phyloP scores from a whole-genome alignment of 2,329 filamentous ascomycete genomes.

The Ophiosphaerella narmari region DNA sequence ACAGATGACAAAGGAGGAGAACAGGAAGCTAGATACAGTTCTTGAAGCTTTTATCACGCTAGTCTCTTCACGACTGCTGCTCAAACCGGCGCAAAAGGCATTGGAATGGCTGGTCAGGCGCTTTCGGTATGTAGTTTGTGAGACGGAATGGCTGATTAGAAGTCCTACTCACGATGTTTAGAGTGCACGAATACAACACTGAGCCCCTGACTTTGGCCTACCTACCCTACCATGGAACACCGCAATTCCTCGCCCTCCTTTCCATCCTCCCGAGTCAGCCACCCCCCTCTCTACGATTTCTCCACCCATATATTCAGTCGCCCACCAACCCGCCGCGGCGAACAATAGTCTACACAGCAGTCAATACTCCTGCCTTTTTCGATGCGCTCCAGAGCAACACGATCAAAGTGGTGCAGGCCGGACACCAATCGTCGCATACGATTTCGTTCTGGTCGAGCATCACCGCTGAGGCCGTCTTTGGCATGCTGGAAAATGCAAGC shows the following conservation, averaged over 20 bases:
- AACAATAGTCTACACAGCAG: slow-evolving; percentile 81
- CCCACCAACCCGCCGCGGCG: slow-evolving; percentile 77
- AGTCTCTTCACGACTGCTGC: slow-evolving; percentile 73
- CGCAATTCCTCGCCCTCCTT: slow-evolving; percentile 81
- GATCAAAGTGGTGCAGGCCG: slow-evolving; percentile 70
- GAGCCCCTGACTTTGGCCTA: slow-evolving; percentile 79
- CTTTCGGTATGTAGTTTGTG: slow-evolving; percentile 69
- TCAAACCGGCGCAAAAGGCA: slow-evolving; percentile 87
- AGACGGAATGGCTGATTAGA: slow-evolving; percentile 1
- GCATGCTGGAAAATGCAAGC: slow-evolving; percentile 75
- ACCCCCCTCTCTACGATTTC: slow-evolving; percentile 77
- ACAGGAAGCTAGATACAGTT: slow-evolving; percentile 76
- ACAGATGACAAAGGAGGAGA: slow-evolving; percentile 81
- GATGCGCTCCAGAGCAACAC: slow-evolving; percentile 78
- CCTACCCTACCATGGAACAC: slow-evolving; percentile 86
- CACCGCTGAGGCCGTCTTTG: slow-evolving; percentile 81
- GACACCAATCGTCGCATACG: slow-evolving; percentile 75
- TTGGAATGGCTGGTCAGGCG: slow-evolving; percentile 93
- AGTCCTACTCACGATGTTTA: slow-evolving; percentile 43
- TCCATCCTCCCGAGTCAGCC: slow-evolving; percentile 82
- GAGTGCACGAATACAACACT: slow-evolving; percentile 91
- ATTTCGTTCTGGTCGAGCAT: slow-evolving; percentile 91
- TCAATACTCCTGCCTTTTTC: slow-evolving; percentile 77
- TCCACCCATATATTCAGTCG: slow-evolving; percentile 82
- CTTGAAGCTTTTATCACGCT: slow-evolving; percentile 84